Base-by-base conservation (phyloP, 352 stramenopile species). In the Paralagenidium karlingii region DNA sequence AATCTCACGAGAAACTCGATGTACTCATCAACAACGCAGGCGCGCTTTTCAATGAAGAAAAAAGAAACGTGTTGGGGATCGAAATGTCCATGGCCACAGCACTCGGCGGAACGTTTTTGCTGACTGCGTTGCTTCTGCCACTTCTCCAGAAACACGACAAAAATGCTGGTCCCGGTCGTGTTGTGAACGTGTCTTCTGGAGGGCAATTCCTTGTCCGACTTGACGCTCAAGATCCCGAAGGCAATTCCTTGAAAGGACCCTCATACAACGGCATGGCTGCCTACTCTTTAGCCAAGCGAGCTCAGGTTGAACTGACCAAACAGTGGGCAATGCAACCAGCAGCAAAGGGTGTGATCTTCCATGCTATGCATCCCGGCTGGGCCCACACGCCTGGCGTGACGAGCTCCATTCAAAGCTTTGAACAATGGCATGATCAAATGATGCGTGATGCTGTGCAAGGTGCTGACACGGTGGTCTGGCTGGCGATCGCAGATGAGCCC, bases 1-100 rank as follows among this genome's bases (percentile, higher is more conserved):
- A 43, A 18, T 33, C 55, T 16, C 26, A 67, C 20, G 12, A 11
- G 1, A 47, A 48, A 13, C 39, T 77, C 3, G 49, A 70, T 15
- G 60, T 49, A 4, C 45, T 77, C 1, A 56, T 77, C 34, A 77
- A 77, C 54, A 77, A 77, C 45, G 60, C 60, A 15, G 63, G 63
- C 25, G 50, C 53, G 37, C 43, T 77, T 8, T 54, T 68, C 21
- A 56, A 65, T 11, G 45, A 67, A 11, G 58, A 67, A 25, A 43
- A 38, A 8, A 51, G 57, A 19, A 56, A 53, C 11, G 28, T 45
- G 12, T 44, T 60, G 18, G 57, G 57, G 5, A 38, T 60, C 5
- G 63, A 77, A 46, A 52, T 58, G 46, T 59, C 54, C 19, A 64
- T 68, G 50, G 60, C 55, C 11, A 50, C 70, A 3, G 57, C 63